These are phyloP conservation scores for Rhodotorula kratochvilovae DNA, from an alignment of 768 basidiomycete genomes.

Conservation along the genomic window DNA sequence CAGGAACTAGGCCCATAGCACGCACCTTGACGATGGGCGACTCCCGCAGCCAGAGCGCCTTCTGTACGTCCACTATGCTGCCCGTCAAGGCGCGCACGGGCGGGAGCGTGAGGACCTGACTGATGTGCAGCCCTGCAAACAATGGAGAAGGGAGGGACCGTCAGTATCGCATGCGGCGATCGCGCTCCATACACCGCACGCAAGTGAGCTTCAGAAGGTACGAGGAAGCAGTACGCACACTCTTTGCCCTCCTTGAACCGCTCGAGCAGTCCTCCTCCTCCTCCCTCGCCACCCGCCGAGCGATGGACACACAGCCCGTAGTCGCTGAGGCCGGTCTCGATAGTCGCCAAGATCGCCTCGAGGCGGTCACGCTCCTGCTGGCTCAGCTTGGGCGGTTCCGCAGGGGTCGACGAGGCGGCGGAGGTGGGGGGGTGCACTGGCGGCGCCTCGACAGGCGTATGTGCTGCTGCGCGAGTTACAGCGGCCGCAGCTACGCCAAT, in stretches of 20 bases:
- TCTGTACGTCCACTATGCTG: constrained; percentile 4
- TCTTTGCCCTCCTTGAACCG: background rate
- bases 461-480: background rate
- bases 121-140: constrained; percentile 14
- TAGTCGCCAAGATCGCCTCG: constrained; percentile 1
- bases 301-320: constrained; percentile 7
- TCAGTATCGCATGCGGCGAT: no score
- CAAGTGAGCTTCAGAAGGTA: no score
- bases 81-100: constrained; percentile 11
- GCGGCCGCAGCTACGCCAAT: no score
- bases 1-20: background rate
- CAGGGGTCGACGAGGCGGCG: background rate
- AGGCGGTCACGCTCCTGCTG: constrained; percentile 1
- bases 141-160: no score
- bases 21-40: constrained; percentile 13
- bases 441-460: background rate
- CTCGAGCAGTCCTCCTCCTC: background rate
- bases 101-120: background rate
- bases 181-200: no score
- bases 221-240: background rate
- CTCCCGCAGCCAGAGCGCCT: constrained; percentile 2
- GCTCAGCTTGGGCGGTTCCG: background rate
- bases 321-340: constrained; percentile 3
- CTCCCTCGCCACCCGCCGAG: background rate
- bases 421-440: background rate